These are phyloP conservation scores for Cyberlindnera euphorbiae DNA, from an alignment of 805 yeast species.

Conservation along the genomic window DNA sequence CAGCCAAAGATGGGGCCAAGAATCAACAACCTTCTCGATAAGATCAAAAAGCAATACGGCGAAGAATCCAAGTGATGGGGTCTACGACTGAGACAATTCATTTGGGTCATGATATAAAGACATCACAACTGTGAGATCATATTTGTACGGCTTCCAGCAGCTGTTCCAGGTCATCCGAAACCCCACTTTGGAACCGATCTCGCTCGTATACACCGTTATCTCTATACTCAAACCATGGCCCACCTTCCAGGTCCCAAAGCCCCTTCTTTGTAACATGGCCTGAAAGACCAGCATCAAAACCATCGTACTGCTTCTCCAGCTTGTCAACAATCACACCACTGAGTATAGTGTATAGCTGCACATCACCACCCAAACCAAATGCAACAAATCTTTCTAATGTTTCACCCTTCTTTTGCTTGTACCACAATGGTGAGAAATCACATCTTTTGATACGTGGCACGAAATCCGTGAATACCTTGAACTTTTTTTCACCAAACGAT, in stretches of 20 bases:
- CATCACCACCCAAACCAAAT: slow-evolving; percentile 36
- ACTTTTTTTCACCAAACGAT: slow-evolving; percentile 13
- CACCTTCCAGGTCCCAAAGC: slow-evolving; percentile 17
- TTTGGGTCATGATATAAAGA: too few species aligned
- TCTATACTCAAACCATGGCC: slow-evolving; percentile 13
- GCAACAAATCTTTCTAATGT: slow-evolving; percentile 21
- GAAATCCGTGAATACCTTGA: slow-evolving; percentile 22
- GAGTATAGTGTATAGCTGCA: slow-evolving; percentile 25
- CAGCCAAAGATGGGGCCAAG: slow-evolving; percentile 93
- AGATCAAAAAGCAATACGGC: slow-evolving; percentile 51
- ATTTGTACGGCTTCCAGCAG: slow-evolving; percentile 12
- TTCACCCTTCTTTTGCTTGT: neutral
- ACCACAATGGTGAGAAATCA: slow-evolving; percentile 31
- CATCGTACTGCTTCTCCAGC: slow-evolving; percentile 1
- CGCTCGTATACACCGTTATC: slow-evolving; percentile 17
- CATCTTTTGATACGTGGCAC: slow-evolving; percentile 31
- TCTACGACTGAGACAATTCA: too few species aligned
- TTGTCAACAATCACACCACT: slow-evolving; percentile 4
- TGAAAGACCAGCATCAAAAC: neutral
- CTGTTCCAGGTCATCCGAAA: slow-evolving; percentile 8
- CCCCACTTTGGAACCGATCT: slow-evolving; percentile 6
- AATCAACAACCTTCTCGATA: slow-evolving; percentile 70
- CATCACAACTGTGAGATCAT: too few species aligned
- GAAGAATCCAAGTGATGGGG: slow-evolving; percentile 3
- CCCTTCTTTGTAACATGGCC: slow-evolving; percentile 19